Evolutionary conservation across 192 early-diverging fungal genomes (phyloP).

Genomic region (Phycomyces blakesleeanus): DNA sequence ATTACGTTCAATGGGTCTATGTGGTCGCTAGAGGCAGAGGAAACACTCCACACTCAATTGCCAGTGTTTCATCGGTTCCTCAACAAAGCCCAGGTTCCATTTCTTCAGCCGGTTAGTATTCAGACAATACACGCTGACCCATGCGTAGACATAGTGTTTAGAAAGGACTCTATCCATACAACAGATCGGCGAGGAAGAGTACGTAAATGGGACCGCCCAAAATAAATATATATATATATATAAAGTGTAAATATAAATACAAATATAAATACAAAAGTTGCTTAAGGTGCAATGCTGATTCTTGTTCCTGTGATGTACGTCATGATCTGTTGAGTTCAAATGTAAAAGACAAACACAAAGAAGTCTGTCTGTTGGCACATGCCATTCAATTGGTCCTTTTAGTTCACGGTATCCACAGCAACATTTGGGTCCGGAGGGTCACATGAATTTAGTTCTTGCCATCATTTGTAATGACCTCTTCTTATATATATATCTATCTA

Average conservation of each 20-base stretch:
- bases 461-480: too few relatives aligned
- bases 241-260: background rate
- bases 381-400: too few relatives aligned
- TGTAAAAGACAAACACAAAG: background rate
- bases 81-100: conserved; percentile 32
- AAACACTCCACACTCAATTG: conserved; percentile 16
- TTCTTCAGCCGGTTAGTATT: conserved; percentile 26
- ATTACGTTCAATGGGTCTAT: background rate
- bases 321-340: background rate
- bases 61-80: conserved; percentile 26
- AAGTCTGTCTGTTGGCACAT: too few relatives aligned
- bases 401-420: too few relatives aligned
- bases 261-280: conserved; percentile 3
- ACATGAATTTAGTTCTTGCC: too few relatives aligned
- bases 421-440: too few relatives aligned
- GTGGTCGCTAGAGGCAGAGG: background rate
- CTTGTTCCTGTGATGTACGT: conserved; percentile 10
- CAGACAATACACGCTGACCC: conserved; percentile 31
- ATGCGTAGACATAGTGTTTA: conserved; percentile 27
- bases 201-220: conserved; percentile 26
- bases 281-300: too few relatives aligned
- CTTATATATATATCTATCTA: too few relatives aligned
- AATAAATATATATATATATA: background rate
- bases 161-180: conserved; percentile 27
- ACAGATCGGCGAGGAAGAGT: conserved; percentile 34